Percentiles rank a stretch among this genome's conserved stretches.
Conservation (phyloP, 805 yeast species). For the Blastobotrys terrestris region DNA sequence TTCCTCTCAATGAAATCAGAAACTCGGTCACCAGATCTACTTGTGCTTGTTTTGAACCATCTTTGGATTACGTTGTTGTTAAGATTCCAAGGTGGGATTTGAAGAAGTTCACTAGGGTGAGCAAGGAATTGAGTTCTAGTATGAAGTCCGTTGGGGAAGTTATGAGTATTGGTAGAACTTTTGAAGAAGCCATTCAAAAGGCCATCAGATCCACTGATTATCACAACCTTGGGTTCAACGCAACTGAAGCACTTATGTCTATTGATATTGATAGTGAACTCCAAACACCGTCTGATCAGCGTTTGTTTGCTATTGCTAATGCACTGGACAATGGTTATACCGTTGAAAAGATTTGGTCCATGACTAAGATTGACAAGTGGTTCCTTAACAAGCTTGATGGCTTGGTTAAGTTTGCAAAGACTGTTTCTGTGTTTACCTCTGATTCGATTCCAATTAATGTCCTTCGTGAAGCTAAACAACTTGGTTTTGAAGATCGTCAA, state of each 20-base stretch:
- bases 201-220: slow-evolving; percentile 96
- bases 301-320: slow-evolving; percentile 93
- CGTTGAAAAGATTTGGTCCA: slow-evolving; percentile 84
- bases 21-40: slow-evolving; percentile 92
- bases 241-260: slow-evolving; percentile 78
- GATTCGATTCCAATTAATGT: slow-evolving; percentile 52
- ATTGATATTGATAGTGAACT: slow-evolving; percentile 89
- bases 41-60: slow-evolving; percentile 95
- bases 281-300: slow-evolving; percentile 95
- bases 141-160: slow-evolving; percentile 99
- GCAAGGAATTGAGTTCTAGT: slow-evolving; percentile 78
- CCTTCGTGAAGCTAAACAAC: slow-evolving; percentile 84
- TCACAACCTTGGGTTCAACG: slow-evolving; percentile 85
- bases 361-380: slow-evolving; percentile 95
- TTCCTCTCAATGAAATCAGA: slow-evolving; percentile 83
- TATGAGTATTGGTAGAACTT: slow-evolving; percentile 95
- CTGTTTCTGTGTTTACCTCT: slow-evolving; percentile 28
- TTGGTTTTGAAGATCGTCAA: slow-evolving; percentile 96
- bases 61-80: slow-evolving; percentile 92
- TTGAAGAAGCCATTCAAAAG: slow-evolving; percentile 96
- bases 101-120: slow-evolving; percentile 89
- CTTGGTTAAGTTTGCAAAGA: slow-evolving; percentile 64
- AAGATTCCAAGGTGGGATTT: slow-evolving; percentile 99
- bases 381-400: slow-evolving; percentile 80
- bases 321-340: slow-evolving; percentile 85